Evolutionary conservation across 306 rosid genomes (phyloP).

Genomic region (Acacia melanoxylon): DNA sequence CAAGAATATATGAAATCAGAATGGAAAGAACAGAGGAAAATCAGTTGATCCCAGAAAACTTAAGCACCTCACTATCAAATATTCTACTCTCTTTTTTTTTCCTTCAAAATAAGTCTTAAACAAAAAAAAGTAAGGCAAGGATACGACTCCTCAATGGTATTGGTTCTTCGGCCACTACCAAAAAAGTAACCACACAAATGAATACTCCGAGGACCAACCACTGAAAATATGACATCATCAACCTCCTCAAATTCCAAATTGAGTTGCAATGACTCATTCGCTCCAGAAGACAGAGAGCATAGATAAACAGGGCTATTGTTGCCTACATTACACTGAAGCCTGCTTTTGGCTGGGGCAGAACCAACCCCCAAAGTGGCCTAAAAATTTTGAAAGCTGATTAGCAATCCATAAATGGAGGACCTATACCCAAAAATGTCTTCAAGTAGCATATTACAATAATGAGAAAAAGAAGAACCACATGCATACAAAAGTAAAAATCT

Average conservation of each 20-base stretch:
- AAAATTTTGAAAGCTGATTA: slow-evolving; percentile 1
- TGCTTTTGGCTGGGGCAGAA: slow-evolving; percentile 54
- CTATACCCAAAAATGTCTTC: not conserved
- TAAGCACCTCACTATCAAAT: not conserved
- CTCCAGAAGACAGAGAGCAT: slow-evolving; percentile 73
- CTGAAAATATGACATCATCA: slow-evolving; percentile 76
- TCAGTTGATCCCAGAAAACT: not conserved
- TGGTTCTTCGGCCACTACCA: slow-evolving; percentile 19
- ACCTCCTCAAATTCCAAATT: slow-evolving; percentile 82
- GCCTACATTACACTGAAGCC: slow-evolving; percentile 90
- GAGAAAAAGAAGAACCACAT: not conserved
- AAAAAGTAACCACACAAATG: slow-evolving; percentile 80
- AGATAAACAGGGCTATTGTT: slow-evolving; percentile 74
- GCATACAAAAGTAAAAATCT: not conserved
- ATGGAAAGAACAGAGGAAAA: not conserved
- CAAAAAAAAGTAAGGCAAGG: slow-evolving; percentile 37
- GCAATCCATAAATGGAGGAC: not conserved
- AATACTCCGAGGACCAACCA: slow-evolving; percentile 83
- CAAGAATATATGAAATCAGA: not conserved
- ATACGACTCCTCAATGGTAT: slow-evolving; percentile 59
- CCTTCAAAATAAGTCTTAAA: not conserved
- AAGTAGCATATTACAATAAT: not conserved
- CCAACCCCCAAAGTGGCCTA: slow-evolving; percentile 84
- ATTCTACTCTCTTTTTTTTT: not conserved
- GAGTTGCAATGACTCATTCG: slow-evolving; percentile 70